Percentiles rank a stretch among this genome's conserved stretches.
phyloP scores from a whole-genome alignment of 805 yeast species.

The Nakazawaea ernobii region DNA sequence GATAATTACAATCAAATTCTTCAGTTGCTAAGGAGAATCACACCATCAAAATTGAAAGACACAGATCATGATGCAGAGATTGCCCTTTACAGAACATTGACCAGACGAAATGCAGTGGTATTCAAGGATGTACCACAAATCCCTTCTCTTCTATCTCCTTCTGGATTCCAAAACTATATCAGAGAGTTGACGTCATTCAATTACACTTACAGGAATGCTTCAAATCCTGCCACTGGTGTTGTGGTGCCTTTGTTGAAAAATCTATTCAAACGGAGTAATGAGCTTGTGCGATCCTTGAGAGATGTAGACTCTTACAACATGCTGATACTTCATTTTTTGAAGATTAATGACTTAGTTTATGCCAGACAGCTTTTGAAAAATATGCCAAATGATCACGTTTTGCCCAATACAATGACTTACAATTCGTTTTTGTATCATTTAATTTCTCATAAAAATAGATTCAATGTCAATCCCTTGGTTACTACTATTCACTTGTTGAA shows the following conservation, averaged over 20 bases:
- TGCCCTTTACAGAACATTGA: not conserved
- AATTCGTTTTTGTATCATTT: constrained; percentile 30
- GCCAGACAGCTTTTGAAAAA: constrained; percentile 34
- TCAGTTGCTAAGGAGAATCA: not conserved
- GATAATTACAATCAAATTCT: not conserved
- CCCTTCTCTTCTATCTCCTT: not conserved
- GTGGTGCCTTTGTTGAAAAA: constrained; percentile 23
- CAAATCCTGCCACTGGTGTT: constrained; percentile 15
- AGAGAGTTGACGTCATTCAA: not conserved
- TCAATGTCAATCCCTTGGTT: constrained; percentile 8
- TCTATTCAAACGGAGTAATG: constrained; percentile 33
- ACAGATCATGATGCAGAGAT: not conserved
- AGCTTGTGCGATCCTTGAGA: constrained; percentile 24
- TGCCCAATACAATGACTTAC: constrained; percentile 32
- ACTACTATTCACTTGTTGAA: constrained; percentile 22
- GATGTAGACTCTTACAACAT: constrained; percentile 29
- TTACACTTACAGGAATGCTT: constrained; percentile 24
- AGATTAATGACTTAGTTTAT: constrained; percentile 32
- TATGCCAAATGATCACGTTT: constrained; percentile 28
- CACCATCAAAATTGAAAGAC: not conserved
- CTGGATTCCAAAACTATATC: constrained; percentile 6
- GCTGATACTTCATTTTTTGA: constrained; percentile 31
- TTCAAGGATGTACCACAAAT: constrained; percentile 1
- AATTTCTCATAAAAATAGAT: constrained; percentile 15
- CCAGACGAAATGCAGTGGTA: not conserved